A percentile compares a stretch with the other conserved stretches of the same genome.
These are phyloP conservation scores for Nepenthes alata DNA, from an alignment of 179 eudicot genomes.

Conservation along the genomic window DNA sequence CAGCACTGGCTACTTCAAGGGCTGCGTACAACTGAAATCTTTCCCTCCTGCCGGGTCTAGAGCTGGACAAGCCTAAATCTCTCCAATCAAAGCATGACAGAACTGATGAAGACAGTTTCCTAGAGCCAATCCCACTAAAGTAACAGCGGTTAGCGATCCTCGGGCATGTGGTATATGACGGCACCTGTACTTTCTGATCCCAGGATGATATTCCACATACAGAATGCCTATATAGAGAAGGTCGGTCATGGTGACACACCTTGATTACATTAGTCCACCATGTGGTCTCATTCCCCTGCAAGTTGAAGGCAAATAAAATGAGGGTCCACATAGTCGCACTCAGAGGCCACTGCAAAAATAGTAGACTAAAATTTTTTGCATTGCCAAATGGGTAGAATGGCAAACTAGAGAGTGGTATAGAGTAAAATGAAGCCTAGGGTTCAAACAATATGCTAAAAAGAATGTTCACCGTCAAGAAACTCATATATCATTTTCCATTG, in stretches of 20 bases:
- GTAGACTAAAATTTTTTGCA: background rate
- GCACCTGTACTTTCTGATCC: slow-evolving; percentile 15
- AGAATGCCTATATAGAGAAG: slow-evolving; percentile 20
- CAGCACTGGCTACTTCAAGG: slow-evolving; percentile 65
- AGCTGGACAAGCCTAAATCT: slow-evolving; percentile 17
- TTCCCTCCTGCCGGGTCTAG: slow-evolving; percentile 14
- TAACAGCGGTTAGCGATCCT: slow-evolving; percentile 17
- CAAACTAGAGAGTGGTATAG: no score
- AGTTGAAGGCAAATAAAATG: slow-evolving; percentile 4
- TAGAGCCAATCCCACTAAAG: slow-evolving; percentile 7
- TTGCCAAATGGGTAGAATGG: no score
- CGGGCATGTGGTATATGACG: slow-evolving; percentile 12
- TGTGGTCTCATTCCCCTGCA: slow-evolving; percentile 47
- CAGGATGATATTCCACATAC: slow-evolving; percentile 15
- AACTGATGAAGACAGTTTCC: slow-evolving; percentile 13
- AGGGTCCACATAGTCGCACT: background rate
- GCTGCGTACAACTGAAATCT: slow-evolving; percentile 38
- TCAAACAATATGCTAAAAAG: no score
- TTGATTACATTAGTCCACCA: slow-evolving; percentile 17
- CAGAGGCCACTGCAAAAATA: background rate
- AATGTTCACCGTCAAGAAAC: no score
- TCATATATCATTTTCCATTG: no score
- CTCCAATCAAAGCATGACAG: slow-evolving; percentile 23
- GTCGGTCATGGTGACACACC: slow-evolving; percentile 9
- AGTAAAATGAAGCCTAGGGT: no score